Evolutionary conservation across 495 filamentous ascomycete genomes (phyloP).

Genomic region (Penicillium silybi): DNA sequence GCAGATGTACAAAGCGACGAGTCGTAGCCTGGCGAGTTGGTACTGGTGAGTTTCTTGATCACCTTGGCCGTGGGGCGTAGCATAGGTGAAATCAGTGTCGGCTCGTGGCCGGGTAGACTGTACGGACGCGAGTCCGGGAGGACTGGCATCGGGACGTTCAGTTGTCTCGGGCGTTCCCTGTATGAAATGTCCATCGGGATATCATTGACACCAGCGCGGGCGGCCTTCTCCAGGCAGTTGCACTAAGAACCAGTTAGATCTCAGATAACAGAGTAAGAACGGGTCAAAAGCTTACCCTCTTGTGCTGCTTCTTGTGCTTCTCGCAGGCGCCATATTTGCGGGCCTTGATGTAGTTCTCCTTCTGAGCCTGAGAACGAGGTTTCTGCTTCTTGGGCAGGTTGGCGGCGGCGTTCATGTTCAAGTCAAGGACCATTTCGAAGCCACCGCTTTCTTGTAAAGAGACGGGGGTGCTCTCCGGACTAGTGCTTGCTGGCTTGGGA

Average conservation of each 20-base stretch:
- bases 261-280: not conserved
- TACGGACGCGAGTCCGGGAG: conserved; percentile 10
- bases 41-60: conserved; percentile 4
- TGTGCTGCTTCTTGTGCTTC: conserved; percentile 48
- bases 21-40: not conserved
- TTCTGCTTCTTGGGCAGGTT: conserved; percentile 46
- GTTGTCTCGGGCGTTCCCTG: conserved; percentile 9
- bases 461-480: conserved; percentile 21
- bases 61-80: conserved; percentile 4
- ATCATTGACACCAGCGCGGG: conserved; percentile 18
- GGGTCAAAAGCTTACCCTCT: conserved; percentile 31
- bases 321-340: conserved; percentile 44
- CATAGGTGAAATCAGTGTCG: not conserved
- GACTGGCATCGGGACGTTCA: not conserved
- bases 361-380: conserved; percentile 42
- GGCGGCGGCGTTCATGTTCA: conserved; percentile 45
- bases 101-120: conserved; percentile 12
- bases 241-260: conserved; percentile 33
- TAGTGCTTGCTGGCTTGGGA: conserved; percentile 15
- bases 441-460: conserved; percentile 19
- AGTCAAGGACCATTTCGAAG: conserved; percentile 42
- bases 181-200: conserved; percentile 12
- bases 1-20: not conserved
- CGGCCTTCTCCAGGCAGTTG: conserved; percentile 43
- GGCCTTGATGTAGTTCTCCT: conserved; percentile 47